These are phyloP conservation scores for Candida boidinii DNA, from an alignment of 805 yeast genomes.

Conservation along the genomic window DNA sequence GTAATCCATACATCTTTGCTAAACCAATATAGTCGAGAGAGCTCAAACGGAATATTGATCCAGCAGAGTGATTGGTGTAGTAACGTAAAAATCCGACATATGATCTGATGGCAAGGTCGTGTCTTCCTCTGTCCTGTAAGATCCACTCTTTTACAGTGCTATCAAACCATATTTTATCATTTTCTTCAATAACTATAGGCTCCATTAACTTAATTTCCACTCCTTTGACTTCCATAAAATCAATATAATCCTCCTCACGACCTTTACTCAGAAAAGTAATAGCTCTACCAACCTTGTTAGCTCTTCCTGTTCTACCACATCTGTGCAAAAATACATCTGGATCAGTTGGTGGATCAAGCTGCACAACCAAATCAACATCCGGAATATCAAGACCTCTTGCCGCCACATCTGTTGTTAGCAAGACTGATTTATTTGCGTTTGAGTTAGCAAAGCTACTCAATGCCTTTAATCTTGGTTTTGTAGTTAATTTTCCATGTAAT, in stretches of 20 bases:
- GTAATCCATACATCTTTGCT: conserved; percentile 70
- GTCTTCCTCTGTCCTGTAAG: conserved; percentile 65
- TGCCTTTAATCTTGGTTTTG: conserved; percentile 70
- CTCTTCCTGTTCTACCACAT: conserved; percentile 93
- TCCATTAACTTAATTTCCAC: conserved; percentile 39
- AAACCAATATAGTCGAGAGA: conserved; percentile 63
- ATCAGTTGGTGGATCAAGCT: conserved; percentile 90
- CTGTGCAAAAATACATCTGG: conserved; percentile 89
- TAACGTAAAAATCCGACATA: conserved; percentile 78
- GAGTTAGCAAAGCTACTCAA: conserved; percentile 50
- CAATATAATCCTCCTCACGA: conserved; percentile 74
- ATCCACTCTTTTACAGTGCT: conserved; percentile 42
- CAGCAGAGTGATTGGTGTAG: conserved; percentile 81
- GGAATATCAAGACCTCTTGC: conserved; percentile 96
- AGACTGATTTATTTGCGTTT: conserved; percentile 40
- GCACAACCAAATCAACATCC: conserved; percentile 90
- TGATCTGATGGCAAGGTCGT: conserved; percentile 71
- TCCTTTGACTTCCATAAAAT: conserved; percentile 67
- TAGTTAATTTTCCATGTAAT: conserved; percentile 84
- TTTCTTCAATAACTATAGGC: conserved; percentile 11
- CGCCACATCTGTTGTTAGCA: conserved; percentile 96
- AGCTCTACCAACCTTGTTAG: conserved; percentile 76
- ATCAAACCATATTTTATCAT: conserved; percentile 20
- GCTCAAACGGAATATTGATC: conserved; percentile 75
- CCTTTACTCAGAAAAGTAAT: conserved; percentile 65